A percentile compares a stretch with the other conserved stretches of the same genome.
Evolutionary conservation across 495 filamentous ascomycete species (phyloP).

Genomic region (Xylaria telfairii): DNA sequence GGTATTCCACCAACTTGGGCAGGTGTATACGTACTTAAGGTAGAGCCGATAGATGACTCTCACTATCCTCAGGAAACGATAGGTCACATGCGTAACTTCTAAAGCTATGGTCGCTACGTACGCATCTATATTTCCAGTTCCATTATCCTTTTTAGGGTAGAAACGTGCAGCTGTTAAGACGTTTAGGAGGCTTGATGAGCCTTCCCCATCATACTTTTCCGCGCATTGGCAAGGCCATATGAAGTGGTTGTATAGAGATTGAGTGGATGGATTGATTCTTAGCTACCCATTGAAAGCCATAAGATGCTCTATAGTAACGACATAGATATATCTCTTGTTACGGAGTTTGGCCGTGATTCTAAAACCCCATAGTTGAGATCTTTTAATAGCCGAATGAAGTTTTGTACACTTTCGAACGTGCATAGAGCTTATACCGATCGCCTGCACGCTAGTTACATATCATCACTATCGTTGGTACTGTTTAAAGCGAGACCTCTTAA

Average conservation of each 20-base stretch:
- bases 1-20: no score
- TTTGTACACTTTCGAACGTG: no score
- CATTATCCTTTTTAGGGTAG: no score
- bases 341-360: not conserved
- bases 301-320: no score
- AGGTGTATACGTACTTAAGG: conserved; percentile 31
- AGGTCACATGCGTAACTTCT: not conserved
- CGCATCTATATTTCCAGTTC: not conserved
- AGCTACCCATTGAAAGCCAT: no score
- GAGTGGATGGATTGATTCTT: not conserved
- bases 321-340: not conserved
- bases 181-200: not conserved
- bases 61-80: not conserved
- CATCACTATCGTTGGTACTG: no score
- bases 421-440: no score
- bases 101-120: not conserved
- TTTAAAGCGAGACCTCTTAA: no score
- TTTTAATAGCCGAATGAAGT: no score
- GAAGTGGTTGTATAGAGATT: not conserved
- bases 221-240: not conserved
- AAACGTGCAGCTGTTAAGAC: not conserved
- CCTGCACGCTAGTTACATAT: no score
- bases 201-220: conserved; percentile 16
- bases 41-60: no score
- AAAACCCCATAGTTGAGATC: not conserved